phyloP scores from a whole-genome alignment of 768 basidiomycete genomes.

The Dentipellis sp. region DNA sequence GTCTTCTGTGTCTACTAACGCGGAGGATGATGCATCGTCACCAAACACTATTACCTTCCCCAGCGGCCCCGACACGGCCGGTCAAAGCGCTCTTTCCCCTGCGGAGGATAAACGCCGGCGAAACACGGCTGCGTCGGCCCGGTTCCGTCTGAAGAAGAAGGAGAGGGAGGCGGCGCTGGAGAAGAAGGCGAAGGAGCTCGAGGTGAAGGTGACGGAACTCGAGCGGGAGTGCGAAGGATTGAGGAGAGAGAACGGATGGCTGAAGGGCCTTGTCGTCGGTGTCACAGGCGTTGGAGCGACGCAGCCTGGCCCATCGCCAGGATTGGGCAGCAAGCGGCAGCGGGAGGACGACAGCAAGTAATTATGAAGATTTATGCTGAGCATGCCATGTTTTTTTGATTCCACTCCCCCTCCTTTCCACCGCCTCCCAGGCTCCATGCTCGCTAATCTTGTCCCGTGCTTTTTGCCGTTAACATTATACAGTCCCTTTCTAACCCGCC shows the following conservation, averaged over 20 bases:
- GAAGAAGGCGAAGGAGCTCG: constrained; percentile 75
- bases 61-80: constrained; percentile 11
- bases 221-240: constrained; percentile 89
- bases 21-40: constrained; percentile 23
- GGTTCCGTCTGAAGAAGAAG: constrained; percentile 94
- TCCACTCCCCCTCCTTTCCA: too few species aligned
- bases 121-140: constrained; percentile 88
- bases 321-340: background rate
- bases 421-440: too few species aligned
- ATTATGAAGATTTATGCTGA: background rate
- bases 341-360: background rate
- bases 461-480: background rate
- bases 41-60: constrained; percentile 3
- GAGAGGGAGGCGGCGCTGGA: constrained; percentile 88
- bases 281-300: constrained; percentile 62
- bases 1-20: constrained; percentile 28
- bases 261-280: constrained; percentile 84
- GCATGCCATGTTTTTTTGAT: too few species aligned
- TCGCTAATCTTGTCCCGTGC: background rate
- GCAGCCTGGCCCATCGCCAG: constrained; percentile 3
- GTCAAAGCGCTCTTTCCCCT: constrained; percentile 31
- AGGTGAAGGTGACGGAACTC: constrained; percentile 66
- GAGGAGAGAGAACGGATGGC: constrained; percentile 85
- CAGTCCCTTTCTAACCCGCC: background rate
- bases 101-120: constrained; percentile 88